Base-by-base conservation (phyloP, 1,139 yeast genomes). In the Debaryomyces psychrophilus region DNA sequence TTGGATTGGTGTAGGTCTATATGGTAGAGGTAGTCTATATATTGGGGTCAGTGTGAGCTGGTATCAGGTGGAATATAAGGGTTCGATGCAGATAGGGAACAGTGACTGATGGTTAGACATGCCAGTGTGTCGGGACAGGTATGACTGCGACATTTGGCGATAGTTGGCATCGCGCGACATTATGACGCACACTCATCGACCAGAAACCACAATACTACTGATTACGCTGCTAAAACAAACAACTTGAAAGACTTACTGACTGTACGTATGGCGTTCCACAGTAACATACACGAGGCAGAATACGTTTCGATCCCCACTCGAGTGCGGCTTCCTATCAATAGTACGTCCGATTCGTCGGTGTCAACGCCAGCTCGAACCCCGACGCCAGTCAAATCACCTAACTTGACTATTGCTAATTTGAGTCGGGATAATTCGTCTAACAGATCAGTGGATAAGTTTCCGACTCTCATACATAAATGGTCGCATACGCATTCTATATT, bases 401-500 rank as follows among this genome's bases (percentile, higher is more conserved):
- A 53, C 22, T 34, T 34, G 37, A 35, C 34, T 11, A 9, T 17
- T 17, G 23, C 40, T 26, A 37, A 9, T 18, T 28, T 28, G 20
- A 15, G 25, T 8, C 26, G 23, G 5, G 33, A 38, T n/a, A 38
- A 28, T 18, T 38, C 26, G 33, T 28, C 35, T 4, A 28, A 18
- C 17, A 12, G 3, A 1, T 22, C 41, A 12, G 12, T 38, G 27
- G 47, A 37, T 14, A 50, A 44, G 44, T 50, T 51, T 22, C 68
- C 68, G 2, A 52, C 54, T 28, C 53, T 68, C 37, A 66, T 88
- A 4, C 97, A 90, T 62, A 76, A 80, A 57, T 92, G 98, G 98
- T 76, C 80, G 20, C 84, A 83, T 52, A 69, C 78, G 2, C 83
- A 81, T 54, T 85, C 95, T 1, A 85, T 92, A 22, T 76, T 93